Percentiles rank a stretch among this genome's conserved stretches.
phyloP scores from a whole-genome alignment of 2,329 filamentous ascomycete genomes.

The Parascedosporium putredinis region DNA sequence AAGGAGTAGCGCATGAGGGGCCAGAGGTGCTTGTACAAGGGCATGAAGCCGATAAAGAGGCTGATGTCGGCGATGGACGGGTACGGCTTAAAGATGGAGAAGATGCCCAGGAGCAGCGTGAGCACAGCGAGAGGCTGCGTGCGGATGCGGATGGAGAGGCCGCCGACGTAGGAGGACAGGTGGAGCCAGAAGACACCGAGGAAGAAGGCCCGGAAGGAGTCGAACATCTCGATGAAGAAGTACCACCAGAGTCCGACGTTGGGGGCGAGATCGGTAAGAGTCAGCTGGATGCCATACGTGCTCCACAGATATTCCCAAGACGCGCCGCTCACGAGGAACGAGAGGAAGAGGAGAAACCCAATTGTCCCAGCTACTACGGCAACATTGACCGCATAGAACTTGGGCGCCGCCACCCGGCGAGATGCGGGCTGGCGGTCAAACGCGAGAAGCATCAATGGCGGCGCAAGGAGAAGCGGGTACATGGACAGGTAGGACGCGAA shows the following conservation, averaged over 20 bases:
- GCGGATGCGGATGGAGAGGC: constrained; percentile 71
- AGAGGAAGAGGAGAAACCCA: constrained; percentile 57
- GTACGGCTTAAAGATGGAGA: constrained; percentile 94
- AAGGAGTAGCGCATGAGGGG: constrained; percentile 92
- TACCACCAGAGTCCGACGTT: constrained; percentile 99
- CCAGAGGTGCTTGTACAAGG: constrained; percentile 84
- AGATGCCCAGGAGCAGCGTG: constrained; percentile 75
- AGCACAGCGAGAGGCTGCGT: constrained; percentile 80
- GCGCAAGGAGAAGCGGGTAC: constrained; percentile 79
- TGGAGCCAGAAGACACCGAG: constrained; percentile 97
- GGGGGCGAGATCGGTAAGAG: constrained; percentile 83
- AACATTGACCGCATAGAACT: constrained; percentile 46
- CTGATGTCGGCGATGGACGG: constrained; percentile 85
- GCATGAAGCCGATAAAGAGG: constrained; percentile 71
- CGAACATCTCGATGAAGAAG: constrained; percentile 99
- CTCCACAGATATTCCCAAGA: constrained; percentile 83
- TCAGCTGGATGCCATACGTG: constrained; percentile 87
- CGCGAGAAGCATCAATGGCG: constrained; percentile 69
- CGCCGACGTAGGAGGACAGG: constrained; percentile 78
- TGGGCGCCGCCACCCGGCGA: constrained; percentile 23
- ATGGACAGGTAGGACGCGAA: constrained; percentile 86
- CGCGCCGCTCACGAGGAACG: constrained; percentile 59
- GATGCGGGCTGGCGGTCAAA: constrained; percentile 51
- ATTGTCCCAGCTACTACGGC: constrained; percentile 43
- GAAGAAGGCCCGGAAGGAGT: constrained; percentile 95